These are phyloP conservation scores for Sonneratia alba DNA, from an alignment of 345 rosid genomes.

Conservation along the genomic window DNA sequence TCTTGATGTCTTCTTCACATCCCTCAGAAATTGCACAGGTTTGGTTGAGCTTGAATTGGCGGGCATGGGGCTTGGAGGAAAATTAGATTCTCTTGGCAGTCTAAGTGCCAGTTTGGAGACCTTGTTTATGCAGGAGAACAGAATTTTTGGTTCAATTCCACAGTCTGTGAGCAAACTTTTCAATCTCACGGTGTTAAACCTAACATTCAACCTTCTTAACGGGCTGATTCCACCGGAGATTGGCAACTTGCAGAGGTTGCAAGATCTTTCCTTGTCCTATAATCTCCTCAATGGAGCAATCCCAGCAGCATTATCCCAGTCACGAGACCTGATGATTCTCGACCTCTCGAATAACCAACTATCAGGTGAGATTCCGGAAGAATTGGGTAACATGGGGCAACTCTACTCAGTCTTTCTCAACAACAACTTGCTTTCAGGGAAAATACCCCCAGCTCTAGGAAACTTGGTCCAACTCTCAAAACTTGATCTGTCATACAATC, in stretches of 20 bases:
- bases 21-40: conserved; percentile 31
- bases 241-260: conserved; percentile 18
- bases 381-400: conserved; percentile 24
- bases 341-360: conserved; percentile 39
- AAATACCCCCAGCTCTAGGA: conserved; percentile 32
- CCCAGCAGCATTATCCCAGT: conserved; percentile 28
- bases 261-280: conserved; percentile 33
- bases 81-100: conserved; percentile 22
- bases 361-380: conserved; percentile 33
- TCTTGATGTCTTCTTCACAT: conserved; percentile 31
- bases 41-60: conserved; percentile 39
- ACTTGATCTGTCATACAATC: conserved; percentile 40
- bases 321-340: conserved; percentile 26
- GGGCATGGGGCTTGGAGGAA: conserved; percentile 49
- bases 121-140: conserved; percentile 32
- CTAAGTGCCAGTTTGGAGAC: conserved; percentile 10
- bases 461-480: conserved; percentile 25
- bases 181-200: conserved; percentile 22
- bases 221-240: conserved; percentile 28
- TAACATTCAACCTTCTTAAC: conserved; percentile 31
- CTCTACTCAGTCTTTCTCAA: conserved; percentile 27
- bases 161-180: conserved; percentile 25
- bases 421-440: conserved; percentile 43
- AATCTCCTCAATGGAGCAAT: conserved; percentile 30
- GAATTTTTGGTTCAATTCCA: conserved; percentile 35